Evolutionary conservation across 2,329 filamentous ascomycete species (phyloP), one percentile per base, ranked within the genome.

Genomic region (Zymoseptoria pseudotritici): DNA sequence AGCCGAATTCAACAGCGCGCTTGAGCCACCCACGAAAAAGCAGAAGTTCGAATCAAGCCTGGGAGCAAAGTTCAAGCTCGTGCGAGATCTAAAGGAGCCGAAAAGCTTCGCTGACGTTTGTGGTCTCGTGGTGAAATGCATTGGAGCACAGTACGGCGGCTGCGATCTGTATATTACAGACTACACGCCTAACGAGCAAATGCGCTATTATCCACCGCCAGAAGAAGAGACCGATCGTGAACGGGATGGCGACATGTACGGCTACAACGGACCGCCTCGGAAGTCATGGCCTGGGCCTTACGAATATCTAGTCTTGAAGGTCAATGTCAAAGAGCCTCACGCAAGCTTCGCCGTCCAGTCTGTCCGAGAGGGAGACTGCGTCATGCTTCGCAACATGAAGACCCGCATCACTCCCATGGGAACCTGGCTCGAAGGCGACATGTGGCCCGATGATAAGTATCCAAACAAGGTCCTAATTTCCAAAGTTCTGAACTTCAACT

Each of bases 101-200:
- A 72, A 73, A 13, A 77, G 67, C 0, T 95, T 87, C 69, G 84
- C 82, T 67, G 85, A 96, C 70, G 70, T 95, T 1, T 77, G 90
- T 19, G 91, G 83, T 1, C 82, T 92, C 69, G 83, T 96, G 2
- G 81, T 91, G 53, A 85, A 81, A 65, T 76, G 80, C 0, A 83
- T 78, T 65, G 69, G 75, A 13, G 71, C 67, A 8, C 21, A 53
- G 24, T 72, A 74, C 49, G 78, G 73, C 53, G 74, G 77, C 24
- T 74, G 83, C 11, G 83, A 84, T 4, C 64, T 96, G 0, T 91
- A 91, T 78, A 77, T 96, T 19, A 88, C 89, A 0, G 92, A 97
- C 73, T 96, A 92, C 72, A 95, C 91, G 0, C 76, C 83, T 55
- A 90, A 97, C 68, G 69, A 78, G 0, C 61, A 69, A 0, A 85